Conservation (phyloP, 768 basidiomycete species). For the Fibroporia radiculosa region DNA sequence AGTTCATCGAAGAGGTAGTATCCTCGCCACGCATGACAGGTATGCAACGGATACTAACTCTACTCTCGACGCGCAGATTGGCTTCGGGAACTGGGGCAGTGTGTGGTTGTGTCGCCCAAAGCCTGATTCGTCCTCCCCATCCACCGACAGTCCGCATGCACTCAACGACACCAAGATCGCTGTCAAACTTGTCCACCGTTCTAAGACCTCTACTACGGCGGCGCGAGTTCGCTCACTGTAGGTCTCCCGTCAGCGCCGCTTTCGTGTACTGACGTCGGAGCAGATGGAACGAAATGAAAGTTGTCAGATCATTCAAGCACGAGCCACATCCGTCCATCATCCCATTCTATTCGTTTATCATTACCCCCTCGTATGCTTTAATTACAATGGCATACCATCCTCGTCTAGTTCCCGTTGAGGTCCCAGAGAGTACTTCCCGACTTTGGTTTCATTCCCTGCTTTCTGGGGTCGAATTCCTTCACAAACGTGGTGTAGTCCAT, state of each 20-base stretch:
- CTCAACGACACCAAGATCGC: constrained; percentile 58
- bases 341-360: constrained; percentile 88
- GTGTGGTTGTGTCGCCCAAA: constrained; percentile 77
- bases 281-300: constrained; percentile 99
- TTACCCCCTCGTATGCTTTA: constrained; percentile 83
- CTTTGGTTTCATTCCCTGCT: constrained; percentile 79
- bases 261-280: not conserved
- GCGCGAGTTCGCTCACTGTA: constrained; percentile 86
- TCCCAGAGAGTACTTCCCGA: constrained; percentile 68
- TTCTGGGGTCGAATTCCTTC: constrained; percentile 78
- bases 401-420: constrained; percentile 81
- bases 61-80: too few species aligned
- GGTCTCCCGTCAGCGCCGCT: constrained; percentile 20
- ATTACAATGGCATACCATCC: constrained; percentile 90
- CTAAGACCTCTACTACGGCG: constrained; percentile 72
- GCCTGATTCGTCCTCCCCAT: constrained; percentile 28
- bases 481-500: constrained; percentile 77
- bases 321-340: constrained; percentile 91
- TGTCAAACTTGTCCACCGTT: constrained; percentile 88
- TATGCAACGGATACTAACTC: too few species aligned
- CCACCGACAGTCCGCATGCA: constrained; percentile 27
- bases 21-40: constrained; percentile 3
- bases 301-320: constrained; percentile 74
- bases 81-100: constrained; percentile 90
- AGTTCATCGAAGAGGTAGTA: constrained; percentile 66